phyloP scores from a whole-genome alignment of 257 asterid species.

The Petunia secreta region DNA sequence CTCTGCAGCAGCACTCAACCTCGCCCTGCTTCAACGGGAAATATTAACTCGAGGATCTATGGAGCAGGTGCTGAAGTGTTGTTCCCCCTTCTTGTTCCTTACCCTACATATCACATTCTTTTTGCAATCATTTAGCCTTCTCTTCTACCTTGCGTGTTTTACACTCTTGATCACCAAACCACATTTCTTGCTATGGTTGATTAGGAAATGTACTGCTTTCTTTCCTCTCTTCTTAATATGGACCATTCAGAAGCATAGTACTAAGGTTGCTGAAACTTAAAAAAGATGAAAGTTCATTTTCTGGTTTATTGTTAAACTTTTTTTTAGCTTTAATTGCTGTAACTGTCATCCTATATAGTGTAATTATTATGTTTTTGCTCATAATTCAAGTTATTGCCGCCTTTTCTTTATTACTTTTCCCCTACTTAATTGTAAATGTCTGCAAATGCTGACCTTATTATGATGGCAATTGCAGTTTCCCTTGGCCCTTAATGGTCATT shows the following conservation, averaged over 20 bases:
- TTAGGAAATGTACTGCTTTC: conserved; percentile 35
- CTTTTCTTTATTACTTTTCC: neutral
- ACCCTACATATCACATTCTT: conserved; percentile 21
- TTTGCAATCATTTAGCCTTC: conserved; percentile 29
- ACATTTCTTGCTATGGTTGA: conserved; percentile 27
- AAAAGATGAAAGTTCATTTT: conserved; percentile 7
- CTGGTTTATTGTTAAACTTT: conserved; percentile 22
- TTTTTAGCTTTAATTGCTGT: neutral
- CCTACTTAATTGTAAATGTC: conserved; percentile 12
- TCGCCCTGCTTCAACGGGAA: conserved; percentile 49
- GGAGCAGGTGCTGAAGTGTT: conserved; percentile 47
- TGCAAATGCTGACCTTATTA: neutral
- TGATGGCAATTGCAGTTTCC: conserved; percentile 1
- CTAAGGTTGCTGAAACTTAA: conserved; percentile 10
- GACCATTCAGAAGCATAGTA: conserved; percentile 27
- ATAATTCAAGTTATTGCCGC: conserved; percentile 10
- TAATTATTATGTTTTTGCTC: conserved; percentile 34
- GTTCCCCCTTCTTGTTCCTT: conserved; percentile 33
- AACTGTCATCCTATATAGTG: conserved; percentile 28
- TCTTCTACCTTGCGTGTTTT: conserved; percentile 27
- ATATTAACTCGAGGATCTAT: conserved; percentile 28
- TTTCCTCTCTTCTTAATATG: conserved; percentile 30
- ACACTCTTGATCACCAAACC: conserved; percentile 31
- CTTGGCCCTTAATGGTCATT: neutral
- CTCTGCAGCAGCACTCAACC: conserved; percentile 45